Evolutionary conservation across 768 basidiomycete species (phyloP), one percentile per base, ranked within the genome.

Genomic region (Naganishia onofrii): DNA sequence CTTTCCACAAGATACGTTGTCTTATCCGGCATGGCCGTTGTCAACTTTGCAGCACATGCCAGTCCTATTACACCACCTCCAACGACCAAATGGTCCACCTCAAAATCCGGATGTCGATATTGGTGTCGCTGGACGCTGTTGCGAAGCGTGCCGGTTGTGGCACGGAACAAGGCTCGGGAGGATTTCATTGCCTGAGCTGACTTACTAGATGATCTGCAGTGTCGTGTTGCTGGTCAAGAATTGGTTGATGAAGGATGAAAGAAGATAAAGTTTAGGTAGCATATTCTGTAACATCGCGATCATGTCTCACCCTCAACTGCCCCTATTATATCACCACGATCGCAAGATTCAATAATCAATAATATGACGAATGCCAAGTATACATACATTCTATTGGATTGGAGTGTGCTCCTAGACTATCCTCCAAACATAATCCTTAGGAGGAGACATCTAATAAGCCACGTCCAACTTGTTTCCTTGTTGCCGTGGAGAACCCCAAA

Each of bases 1-100:
- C 94, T 83, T 78, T 97, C 95, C 2, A 96, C 84, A 1, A 97
- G 84, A 76, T 87, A 89, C 2, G 89, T 92, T 5, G 89, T 88
- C 79, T 88, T 88, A 10, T 83, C 78, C 1, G 87, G 87, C 74
- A 89, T 89, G 12, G 82, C 83, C 42, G 85, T 84, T 8, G 86
- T 86, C 12, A 99, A 83, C 6, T 86, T 85, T 70, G 90, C 88
- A 0, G 92, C 91, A 60, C 95, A 85, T 0, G 93, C 91, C 42
- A 99, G 84, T 0, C 95, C 95, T 19, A 94, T 85, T 0, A 90
- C 88, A 87, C 93, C 95, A 83, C 89, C 95, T 13, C 95, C 95
- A 28, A 98, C 84, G 19, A 98, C 86, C 28, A 96, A 82, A 79
- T 90, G 88, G 78, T 98, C 95, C 34, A 94, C 87, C 1, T 82